These are phyloP conservation scores for Naganishia vaughanmartiniae DNA, from an alignment of 768 basidiomycete genomes.

Conservation along the genomic window DNA sequence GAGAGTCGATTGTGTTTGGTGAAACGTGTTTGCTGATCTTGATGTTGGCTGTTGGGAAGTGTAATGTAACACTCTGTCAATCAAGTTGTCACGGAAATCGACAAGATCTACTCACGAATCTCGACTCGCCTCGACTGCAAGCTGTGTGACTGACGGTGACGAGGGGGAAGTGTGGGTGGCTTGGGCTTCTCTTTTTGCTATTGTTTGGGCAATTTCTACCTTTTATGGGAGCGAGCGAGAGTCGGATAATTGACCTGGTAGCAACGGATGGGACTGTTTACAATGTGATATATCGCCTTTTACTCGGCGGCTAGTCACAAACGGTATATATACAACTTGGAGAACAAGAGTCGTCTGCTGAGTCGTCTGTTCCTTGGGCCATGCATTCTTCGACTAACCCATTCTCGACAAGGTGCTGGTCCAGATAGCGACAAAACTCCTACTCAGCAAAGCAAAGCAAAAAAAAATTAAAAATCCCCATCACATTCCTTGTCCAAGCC, in stretches of 20 bases:
- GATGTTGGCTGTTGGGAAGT: not conserved
- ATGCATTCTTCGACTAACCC: not conserved
- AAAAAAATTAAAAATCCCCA: not conserved
- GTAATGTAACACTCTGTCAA: not conserved
- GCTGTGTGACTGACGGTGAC: not conserved
- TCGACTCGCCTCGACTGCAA: not conserved
- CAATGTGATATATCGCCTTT: not conserved
- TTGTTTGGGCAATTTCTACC: conserved; percentile 23
- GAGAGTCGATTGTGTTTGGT: not conserved
- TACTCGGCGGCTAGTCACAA: not conserved
- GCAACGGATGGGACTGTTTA: conserved; percentile 10
- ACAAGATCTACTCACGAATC: too few relatives aligned
- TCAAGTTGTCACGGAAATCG: too few relatives aligned
- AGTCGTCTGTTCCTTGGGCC: not conserved
- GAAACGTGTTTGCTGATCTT: not conserved
- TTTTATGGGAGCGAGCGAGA: not conserved
- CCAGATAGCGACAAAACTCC: not conserved
- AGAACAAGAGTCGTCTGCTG: not conserved
- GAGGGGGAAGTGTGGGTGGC: not conserved
- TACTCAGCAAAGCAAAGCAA: too few relatives aligned
- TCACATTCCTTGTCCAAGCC: not conserved
- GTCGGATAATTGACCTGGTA: not conserved
- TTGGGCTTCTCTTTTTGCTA: conserved; percentile 10
- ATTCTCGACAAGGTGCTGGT: not conserved
- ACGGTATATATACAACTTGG: not conserved